A percentile compares a stretch with the other conserved stretches of the same genome.
Conservation (phyloP, 306 rosid species). For the Cotoneaster glaucophyllus region DNA sequence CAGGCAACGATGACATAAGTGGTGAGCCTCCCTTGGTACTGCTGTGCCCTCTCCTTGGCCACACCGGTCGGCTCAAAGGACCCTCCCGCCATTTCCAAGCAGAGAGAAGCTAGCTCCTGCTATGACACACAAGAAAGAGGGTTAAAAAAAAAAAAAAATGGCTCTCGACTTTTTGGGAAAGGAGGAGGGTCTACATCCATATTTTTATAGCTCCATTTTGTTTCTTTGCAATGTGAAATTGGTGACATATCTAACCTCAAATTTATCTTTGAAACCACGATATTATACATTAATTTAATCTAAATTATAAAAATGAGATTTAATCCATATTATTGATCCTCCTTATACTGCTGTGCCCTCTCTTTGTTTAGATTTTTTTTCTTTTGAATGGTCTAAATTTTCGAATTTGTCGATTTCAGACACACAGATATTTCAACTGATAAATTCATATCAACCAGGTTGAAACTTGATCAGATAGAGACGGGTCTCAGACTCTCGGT, state of each 20-base stretch:
- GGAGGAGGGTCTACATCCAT: too few species aligned
- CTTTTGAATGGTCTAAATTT: too few species aligned
- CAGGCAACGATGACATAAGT: constrained; percentile 60
- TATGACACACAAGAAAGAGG: not conserved
- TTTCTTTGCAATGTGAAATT: not conserved
- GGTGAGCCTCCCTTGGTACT: constrained; percentile 60
- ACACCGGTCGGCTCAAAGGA: constrained; percentile 37
- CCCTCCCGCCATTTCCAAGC: constrained; percentile 68
- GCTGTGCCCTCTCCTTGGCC: constrained; percentile 59
- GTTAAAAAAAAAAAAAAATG: not conserved
- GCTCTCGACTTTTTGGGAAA: not conserved
- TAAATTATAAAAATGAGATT: too few species aligned
- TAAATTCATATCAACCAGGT: not conserved
- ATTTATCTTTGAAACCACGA: not conserved
- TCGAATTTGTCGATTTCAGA: too few species aligned
- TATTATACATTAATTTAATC: too few species aligned
- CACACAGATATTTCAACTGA: too few species aligned
- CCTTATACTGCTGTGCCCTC: too few species aligned
- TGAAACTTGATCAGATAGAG: not conserved
- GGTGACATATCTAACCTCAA: not conserved
- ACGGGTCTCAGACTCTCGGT: not conserved
- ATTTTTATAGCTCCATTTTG: not conserved
- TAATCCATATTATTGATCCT: too few species aligned
- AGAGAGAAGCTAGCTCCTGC: not conserved
- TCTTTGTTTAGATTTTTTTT: too few species aligned